Base-by-base conservation (phyloP, 176 grass and related monocot species). In the Triticum urartu region DNA sequence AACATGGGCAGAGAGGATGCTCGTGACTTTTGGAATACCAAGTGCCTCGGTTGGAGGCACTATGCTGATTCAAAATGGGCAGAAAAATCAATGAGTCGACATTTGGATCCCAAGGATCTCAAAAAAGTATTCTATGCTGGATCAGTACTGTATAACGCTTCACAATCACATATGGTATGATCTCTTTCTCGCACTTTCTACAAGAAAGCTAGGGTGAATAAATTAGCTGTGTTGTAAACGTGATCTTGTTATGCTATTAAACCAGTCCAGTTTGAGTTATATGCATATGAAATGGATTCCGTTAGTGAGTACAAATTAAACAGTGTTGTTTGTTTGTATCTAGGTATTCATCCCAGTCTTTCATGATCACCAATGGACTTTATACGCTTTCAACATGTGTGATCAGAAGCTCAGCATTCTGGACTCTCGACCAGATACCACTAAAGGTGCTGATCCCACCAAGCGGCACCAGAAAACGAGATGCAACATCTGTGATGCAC, bases 351-450 rank as follows among this genome's bases (percentile, higher is more conserved):
- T 80, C 0, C 78, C 78, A 6, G 78, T 80, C 14, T 6, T 6
- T 40, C 5, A 28, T 47, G n/a, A 1, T 47, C 1, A 0, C 6
- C 60, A 80, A 1, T 80, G 78, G 78, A 45, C 36, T 30, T 61
- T 80, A 2, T 80, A 80, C 26, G 78, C 61, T 65, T 80, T 80
- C 61, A 80, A 80, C 78, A 80, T 80, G 78, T 38, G 5, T 18
- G 78, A 64, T 47, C 14, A 43, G 8, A 80, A 66, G 61, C 78
- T 80, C 20, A 40, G 61, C 2, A 80, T 80, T 66, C 54, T 80
- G n/a, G 78, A 80, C 24, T 66, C 78, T 80, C 32, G 0, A 26
- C 33, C 10, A 40, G 21, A 77, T 56, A 9, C 45, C 6, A 77
- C 15, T 0, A 12, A 56, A 56, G 73, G 47, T 5, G 73, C 1